phyloP scores from a whole-genome alignment of 2,329 filamentous ascomycete genomes.

The Monilinia fructicola region DNA sequence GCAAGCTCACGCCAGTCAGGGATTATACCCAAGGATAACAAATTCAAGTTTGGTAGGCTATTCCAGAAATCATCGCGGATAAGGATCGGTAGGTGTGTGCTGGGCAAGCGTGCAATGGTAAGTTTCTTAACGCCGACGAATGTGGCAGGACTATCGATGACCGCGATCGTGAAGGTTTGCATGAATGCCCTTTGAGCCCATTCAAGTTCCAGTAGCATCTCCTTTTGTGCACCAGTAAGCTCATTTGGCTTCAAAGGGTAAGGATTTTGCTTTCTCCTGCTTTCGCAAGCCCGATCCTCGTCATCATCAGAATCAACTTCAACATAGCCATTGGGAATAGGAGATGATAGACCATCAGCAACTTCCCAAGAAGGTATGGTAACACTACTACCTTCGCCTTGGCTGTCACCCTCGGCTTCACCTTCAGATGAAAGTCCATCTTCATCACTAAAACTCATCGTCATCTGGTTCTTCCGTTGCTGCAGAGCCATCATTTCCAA shows the following conservation, averaged over 20 bases:
- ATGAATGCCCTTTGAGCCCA: slow-evolving; percentile 70
- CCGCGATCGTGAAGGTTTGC: slow-evolving; percentile 63
- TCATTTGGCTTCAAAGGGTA: slow-evolving; percentile 47
- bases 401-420: neutral
- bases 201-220: slow-evolving; percentile 66
- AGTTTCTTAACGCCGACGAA: slow-evolving; percentile 58
- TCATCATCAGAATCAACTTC: neutral
- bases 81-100: slow-evolving; percentile 57
- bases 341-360: too few species aligned
- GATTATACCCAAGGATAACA: slow-evolving; percentile 59
- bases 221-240: slow-evolving; percentile 63
- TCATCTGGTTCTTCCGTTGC: neutral
- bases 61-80: slow-evolving; percentile 61
- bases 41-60: slow-evolving; percentile 53
- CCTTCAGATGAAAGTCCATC: neutral
- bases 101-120: slow-evolving; percentile 64
- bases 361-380: neutral
- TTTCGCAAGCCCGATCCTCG: slow-evolving; percentile 4
- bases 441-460: neutral
- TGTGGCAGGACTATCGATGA: slow-evolving; percentile 58
- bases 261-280: slow-evolving; percentile 24
- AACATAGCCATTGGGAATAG: neutral
- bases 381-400: neutral
- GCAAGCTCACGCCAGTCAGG: slow-evolving; percentile 64
- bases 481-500: neutral